Percentiles rank a stretch among this genome's conserved stretches.
Conservation (phyloP, 192 early-diverging fungal species). For the Oehlia diaphana region DNA sequence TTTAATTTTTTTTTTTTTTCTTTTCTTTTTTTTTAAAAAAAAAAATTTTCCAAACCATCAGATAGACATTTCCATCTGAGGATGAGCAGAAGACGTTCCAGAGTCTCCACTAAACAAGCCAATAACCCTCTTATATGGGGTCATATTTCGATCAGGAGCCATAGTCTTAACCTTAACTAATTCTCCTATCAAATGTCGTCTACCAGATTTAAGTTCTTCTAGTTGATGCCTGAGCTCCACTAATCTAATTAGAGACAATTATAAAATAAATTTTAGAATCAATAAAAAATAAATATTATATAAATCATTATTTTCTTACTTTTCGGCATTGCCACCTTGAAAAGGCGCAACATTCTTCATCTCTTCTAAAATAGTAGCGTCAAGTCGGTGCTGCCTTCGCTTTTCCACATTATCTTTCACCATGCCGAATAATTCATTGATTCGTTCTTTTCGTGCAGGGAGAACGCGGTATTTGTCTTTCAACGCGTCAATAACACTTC, state of each 20-base stretch:
- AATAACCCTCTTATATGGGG: background rate
- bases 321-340: background rate
- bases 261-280: background rate
- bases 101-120: background rate
- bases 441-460: background rate
- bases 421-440: background rate
- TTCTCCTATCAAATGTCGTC: background rate
- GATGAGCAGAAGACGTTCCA: background rate
- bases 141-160: background rate
- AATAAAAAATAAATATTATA: background rate
- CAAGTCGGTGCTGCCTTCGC: background rate
- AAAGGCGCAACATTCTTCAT: background rate
- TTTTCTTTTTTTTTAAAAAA: background rate
- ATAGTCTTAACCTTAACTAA: background rate
- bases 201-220: background rate
- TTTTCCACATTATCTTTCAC: slow-evolving; percentile 1
- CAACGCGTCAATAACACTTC: background rate
- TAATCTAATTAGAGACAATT: background rate
- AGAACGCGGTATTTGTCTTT: background rate
- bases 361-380: background rate
- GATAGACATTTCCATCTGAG: background rate
- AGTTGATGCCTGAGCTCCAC: background rate
- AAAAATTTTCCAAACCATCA: background rate
- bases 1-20: background rate
- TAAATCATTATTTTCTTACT: background rate